Base-by-base conservation (phyloP, 2,329 filamentous ascomycete genomes). In the Hirsutella minnesotensis region DNA sequence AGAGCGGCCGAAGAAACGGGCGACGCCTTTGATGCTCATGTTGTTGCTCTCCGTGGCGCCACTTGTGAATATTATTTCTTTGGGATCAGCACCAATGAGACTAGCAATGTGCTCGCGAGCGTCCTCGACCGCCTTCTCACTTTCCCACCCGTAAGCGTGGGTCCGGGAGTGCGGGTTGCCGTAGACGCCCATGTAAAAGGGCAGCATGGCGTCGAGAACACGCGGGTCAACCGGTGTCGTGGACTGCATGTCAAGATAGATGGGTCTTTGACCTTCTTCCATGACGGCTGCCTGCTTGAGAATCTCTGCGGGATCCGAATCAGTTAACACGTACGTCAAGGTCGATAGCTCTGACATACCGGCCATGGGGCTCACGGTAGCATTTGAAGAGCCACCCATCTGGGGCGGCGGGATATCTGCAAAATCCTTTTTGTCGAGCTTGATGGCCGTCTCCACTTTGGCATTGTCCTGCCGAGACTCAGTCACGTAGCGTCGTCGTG, bases 21-120 rank as follows among this genome's bases (percentile, higher is more conserved):
- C 89, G 9, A 98, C 90, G 49, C 92, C 92, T 69, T 98, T 98
- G 69, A 98, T 87, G 64, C 88, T 95, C 92, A 98, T 98, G 58
- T 98, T 98, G 67, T 98, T 98, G 60, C 88, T 95, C 69, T 98
- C 92, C 0, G 92, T 98, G 15, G 92, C 92, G 43, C 92, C 92
- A 56, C 89, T 95, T 7, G 92, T 98, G 67, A 98, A 96, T 55
- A 98, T 94, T 51, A 98, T 96, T 62, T 98, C 92, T 66, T 98
- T 98, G 5, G 92, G 72, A 60, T 98, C 88, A 22, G 92, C 92
- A 21, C 90, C 90, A 51, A 98, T 92, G 43, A 98, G 75, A 33
- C 73, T 74, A 3, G 92, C 92, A 50, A 96, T 74, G 57, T 96
- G 78, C 53, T 76, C 75, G 55, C 92, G 79, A 36, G 92, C 89